Conservation (phyloP, 2,329 filamentous ascomycete genomes). For the Rhytidhysteron rufulum region DNA sequence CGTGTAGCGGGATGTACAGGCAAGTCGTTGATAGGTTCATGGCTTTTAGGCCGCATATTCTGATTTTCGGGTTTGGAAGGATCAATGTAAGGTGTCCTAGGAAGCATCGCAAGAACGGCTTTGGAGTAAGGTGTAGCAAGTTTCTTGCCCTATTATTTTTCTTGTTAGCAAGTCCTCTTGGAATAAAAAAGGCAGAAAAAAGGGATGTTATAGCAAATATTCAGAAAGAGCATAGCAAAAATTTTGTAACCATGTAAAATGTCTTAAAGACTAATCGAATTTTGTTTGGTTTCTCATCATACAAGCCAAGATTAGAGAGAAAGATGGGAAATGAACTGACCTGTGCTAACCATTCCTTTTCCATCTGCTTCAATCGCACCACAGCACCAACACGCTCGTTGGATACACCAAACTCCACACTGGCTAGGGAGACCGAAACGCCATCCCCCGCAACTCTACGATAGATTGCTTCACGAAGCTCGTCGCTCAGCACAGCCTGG, state of each 20-base stretch:
- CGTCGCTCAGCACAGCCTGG: constrained; percentile 69
- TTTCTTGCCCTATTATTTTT: constrained; percentile 61
- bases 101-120: constrained; percentile 77
- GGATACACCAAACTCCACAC: constrained; percentile 72
- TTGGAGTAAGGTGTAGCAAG: constrained; percentile 73
- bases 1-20: constrained; percentile 54
- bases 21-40: constrained; percentile 64
- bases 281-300: constrained; percentile 70
- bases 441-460: constrained; percentile 61
- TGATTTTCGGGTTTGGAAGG: constrained; percentile 21
- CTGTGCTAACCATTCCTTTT: constrained; percentile 71
- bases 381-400: constrained; percentile 82
- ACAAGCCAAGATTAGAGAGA: constrained; percentile 10
- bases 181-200: not conserved
- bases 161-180: constrained; percentile 10
- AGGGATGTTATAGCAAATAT: constrained; percentile 2
- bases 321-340: constrained; percentile 52
- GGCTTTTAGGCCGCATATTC: constrained; percentile 38
- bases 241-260: constrained; percentile 77
- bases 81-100: constrained; percentile 51
- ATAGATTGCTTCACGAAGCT: constrained; percentile 71
- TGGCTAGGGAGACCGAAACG: constrained; percentile 67
- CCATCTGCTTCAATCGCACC: constrained; percentile 78
- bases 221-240: constrained; percentile 74
- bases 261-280: constrained; percentile 99